These are phyloP conservation scores for Pulveroboletus ravenelii DNA, from an alignment of 768 basidiomycete genomes.

Conservation along the genomic window DNA sequence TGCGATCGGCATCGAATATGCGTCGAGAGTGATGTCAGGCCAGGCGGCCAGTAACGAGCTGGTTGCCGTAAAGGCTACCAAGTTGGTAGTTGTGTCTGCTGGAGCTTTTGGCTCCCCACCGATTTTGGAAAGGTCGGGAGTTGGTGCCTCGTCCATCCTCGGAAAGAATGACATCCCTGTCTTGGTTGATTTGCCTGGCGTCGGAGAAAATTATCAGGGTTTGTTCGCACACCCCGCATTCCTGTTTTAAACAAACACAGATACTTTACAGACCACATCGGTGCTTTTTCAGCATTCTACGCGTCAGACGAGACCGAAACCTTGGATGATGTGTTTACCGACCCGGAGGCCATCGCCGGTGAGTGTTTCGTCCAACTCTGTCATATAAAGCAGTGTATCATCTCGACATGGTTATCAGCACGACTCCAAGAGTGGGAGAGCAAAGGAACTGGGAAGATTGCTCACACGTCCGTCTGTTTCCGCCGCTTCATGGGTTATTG, in stretches of 20 bases:
- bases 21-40: slow-evolving; percentile 21
- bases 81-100: slow-evolving; percentile 46
- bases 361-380: slow-evolving; percentile 10
- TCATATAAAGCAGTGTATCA: background rate
- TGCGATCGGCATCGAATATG: slow-evolving; percentile 37
- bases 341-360: slow-evolving; percentile 38
- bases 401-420: slow-evolving; percentile 14
- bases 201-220: slow-evolving; percentile 68
- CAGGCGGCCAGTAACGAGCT: slow-evolving; percentile 9
- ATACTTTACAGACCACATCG: slow-evolving; percentile 25
- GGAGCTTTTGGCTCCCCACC: slow-evolving; percentile 55
- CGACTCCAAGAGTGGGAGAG: slow-evolving; percentile 29
- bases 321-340: slow-evolving; percentile 42
- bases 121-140: slow-evolving; percentile 64
- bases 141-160: slow-evolving; percentile 52
- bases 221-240: background rate
- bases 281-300: slow-evolving; percentile 29
- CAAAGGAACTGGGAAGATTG: slow-evolving; percentile 44
- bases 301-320: slow-evolving; percentile 44
- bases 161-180: slow-evolving; percentile 41
- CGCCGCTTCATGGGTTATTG: background rate
- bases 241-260: background rate
- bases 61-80: slow-evolving; percentile 24
- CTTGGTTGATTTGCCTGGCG: slow-evolving; percentile 65
- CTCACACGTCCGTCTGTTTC: slow-evolving; percentile 43